Evolutionary conservation across 441 rosid genomes (phyloP), one percentile per base, ranked within the genome.

Genomic region (Sinapis alba): DNA sequence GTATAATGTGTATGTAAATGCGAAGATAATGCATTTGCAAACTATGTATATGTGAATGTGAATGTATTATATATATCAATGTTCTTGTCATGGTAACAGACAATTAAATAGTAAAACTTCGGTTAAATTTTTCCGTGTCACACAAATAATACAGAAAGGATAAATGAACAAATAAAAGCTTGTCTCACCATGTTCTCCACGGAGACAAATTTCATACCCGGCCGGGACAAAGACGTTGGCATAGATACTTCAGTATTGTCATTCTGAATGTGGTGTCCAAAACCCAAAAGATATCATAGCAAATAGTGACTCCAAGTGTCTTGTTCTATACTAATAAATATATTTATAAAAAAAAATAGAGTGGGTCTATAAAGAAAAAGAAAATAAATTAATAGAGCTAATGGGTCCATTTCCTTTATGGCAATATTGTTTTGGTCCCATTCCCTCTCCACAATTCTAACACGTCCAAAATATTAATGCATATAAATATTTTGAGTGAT

Each of bases 321-420:
- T 71, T 19, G 57, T 77, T 77, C 45, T 47, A 58, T 19, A 57
- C 9, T 24, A 63, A 57, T 75, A n/a, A 60, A 70, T 23, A 7
- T 13, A 56, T 15, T 6, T 19, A 3, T 62, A 26, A 1, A 36
- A 54, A 56, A 68, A 1, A 24, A 54, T 36, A 36, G 19, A 47
- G 54, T 47, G 54, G 54, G 54, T 47, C 20, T 47, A 47, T 47
- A 47, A 47, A 15, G 1, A 34, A 47, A 47, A 13, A 43, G 18
- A 43, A 38, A 11, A 12, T 36, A 36, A 36, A 69, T 41, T 10
- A 36, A 43, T 45, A 19, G 18, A 36, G 58, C 53, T 36, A 72
- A 4, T 67, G 81, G 81, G 81, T 72, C 77, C 80, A 71, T 50
- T 72, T 19, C 77, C 72, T 77, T 77, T 77, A 65, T 72, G 59